Conservation (phyloP, 1,284 basidiomycete genomes). For the Amylostereum areolatum region DNA sequence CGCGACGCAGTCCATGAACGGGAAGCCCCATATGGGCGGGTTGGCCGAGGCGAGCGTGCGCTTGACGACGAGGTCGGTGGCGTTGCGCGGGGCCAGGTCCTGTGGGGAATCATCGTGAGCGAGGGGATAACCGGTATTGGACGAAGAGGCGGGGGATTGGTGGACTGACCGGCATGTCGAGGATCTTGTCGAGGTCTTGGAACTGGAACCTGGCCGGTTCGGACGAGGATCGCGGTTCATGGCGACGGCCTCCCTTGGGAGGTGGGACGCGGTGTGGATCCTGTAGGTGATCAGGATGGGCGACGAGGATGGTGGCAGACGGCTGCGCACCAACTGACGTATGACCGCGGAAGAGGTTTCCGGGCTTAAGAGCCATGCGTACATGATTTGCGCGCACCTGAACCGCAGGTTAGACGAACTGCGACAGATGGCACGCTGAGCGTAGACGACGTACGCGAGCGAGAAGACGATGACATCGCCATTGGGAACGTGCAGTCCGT, state of each 20-base stretch:
- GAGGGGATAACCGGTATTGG: neutral
- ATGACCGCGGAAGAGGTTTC: slow-evolving; percentile 82
- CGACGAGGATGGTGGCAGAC: neutral
- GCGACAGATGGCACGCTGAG: neutral
- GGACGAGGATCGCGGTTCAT: slow-evolving; percentile 61
- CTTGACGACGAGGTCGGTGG: slow-evolving; percentile 28
- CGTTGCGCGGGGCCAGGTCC: slow-evolving; percentile 38
- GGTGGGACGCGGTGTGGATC: slow-evolving; percentile 62
- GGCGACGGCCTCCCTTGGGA: slow-evolving; percentile 51
- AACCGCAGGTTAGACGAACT: neutral
- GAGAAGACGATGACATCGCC: slow-evolving; percentile 84
- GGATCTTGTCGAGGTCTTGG: slow-evolving; percentile 47
- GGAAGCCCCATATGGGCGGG: slow-evolving; percentile 40
- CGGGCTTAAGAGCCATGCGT: slow-evolving; percentile 75
- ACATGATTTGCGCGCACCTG: slow-evolving; percentile 87
- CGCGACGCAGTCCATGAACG: slow-evolving; percentile 58
- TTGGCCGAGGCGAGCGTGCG: slow-evolving; percentile 27
- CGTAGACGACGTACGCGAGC: slow-evolving; percentile 47
- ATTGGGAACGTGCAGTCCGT: slow-evolving; percentile 72
- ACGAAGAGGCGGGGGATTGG: slow-evolving; percentile 4
- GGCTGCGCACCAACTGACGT: slow-evolving; percentile 59
- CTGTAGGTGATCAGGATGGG: slow-evolving; percentile 19
- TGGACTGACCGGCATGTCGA: slow-evolving; percentile 40
- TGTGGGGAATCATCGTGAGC: slow-evolving; percentile 13
- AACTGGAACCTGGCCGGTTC: slow-evolving; percentile 53